Percentiles rank a stretch among this genome's conserved stretches.
Conservation (phyloP, 2,329 filamentous ascomycete species). For the Diaporthe humulicola region DNA sequence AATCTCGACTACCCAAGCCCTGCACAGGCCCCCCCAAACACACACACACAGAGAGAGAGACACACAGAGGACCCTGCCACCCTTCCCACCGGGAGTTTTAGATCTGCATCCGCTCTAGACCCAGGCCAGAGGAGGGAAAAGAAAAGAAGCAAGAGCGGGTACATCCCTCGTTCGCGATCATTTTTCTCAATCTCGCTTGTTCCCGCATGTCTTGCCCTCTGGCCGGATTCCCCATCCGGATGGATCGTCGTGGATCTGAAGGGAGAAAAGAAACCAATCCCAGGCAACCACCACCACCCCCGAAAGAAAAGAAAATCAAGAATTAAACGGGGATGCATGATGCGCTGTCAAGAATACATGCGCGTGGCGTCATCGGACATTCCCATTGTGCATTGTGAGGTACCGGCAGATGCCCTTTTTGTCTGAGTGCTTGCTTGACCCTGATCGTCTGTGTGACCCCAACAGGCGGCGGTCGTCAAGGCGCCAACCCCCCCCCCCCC, state of each 20-base stretch:
- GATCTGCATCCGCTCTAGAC: constrained; percentile 31
- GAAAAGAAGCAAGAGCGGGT: constrained; percentile 9
- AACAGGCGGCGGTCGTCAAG: neutral
- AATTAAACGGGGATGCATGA: constrained; percentile 28
- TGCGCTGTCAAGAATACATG: constrained; percentile 29
- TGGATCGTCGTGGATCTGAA: constrained; percentile 8
- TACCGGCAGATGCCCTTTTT: constrained; percentile 10
- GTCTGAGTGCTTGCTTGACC: constrained; percentile 4
- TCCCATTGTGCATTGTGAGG: constrained; percentile 13
- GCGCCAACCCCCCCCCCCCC: neutral
- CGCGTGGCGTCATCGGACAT: constrained; percentile 22
- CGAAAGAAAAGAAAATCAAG: neutral
- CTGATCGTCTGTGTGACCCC: constrained; percentile 15
- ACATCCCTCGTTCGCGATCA: neutral
- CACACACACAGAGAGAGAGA: neutral
- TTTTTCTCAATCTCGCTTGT: constrained; percentile 30
- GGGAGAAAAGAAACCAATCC: neutral
- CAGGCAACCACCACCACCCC: too few relatives aligned
- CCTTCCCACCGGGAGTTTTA: constrained; percentile 5
- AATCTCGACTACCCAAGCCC: constrained; percentile 17
- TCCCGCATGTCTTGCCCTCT: constrained; percentile 31
- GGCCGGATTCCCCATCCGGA: constrained; percentile 22
- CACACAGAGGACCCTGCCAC: neutral
- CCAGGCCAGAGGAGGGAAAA: neutral
- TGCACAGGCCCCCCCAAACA: neutral